Evolutionary conservation across 2,329 filamentous ascomycete genomes (phyloP).

Genomic region (Neocatenulostroma microsporum): DNA sequence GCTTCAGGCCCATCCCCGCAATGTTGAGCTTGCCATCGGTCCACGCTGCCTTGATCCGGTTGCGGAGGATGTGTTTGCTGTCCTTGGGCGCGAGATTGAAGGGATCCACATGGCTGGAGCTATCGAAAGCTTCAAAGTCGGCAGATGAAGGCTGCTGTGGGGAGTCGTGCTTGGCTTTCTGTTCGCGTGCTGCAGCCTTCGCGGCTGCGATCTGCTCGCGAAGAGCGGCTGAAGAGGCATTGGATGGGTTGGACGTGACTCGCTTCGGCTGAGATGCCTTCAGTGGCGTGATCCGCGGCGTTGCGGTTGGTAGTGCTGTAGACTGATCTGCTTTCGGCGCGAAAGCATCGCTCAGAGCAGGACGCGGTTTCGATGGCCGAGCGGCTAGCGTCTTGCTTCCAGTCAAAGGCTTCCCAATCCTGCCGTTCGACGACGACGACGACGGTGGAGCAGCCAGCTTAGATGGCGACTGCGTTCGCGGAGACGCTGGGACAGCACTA

Average conservation of each 20-base stretch:
- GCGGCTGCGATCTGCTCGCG: conserved; percentile 90
- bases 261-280: conserved; percentile 16
- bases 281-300: not conserved
- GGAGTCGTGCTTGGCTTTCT: conserved; percentile 21
- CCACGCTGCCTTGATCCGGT: conserved; percentile 64
- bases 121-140: conserved; percentile 44
- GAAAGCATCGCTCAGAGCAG: conserved; percentile 29
- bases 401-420: not conserved
- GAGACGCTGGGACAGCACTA: conserved; percentile 3
- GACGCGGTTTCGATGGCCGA: conserved; percentile 23
- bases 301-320: too few species aligned
- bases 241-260: conserved; percentile 15
- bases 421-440: not conserved
- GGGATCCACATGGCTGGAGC: conserved; percentile 56
- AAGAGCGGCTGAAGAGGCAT: conserved; percentile 65
- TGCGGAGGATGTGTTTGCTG: conserved; percentile 60
- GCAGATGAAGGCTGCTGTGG: conserved; percentile 13
- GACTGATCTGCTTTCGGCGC: conserved; percentile 14
- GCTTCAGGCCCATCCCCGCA: conserved; percentile 68
- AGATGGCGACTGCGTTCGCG: conserved; percentile 11
- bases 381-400: conserved; percentile 31
- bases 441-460: conserved; percentile 11
- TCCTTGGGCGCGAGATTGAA: conserved; percentile 61
- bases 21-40: conserved; percentile 80
- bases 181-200: conserved; percentile 58